Evolutionary conservation across 2,329 filamentous ascomycete genomes (phyloP).

Genomic region (Aspergillus pseudonomiae): DNA sequence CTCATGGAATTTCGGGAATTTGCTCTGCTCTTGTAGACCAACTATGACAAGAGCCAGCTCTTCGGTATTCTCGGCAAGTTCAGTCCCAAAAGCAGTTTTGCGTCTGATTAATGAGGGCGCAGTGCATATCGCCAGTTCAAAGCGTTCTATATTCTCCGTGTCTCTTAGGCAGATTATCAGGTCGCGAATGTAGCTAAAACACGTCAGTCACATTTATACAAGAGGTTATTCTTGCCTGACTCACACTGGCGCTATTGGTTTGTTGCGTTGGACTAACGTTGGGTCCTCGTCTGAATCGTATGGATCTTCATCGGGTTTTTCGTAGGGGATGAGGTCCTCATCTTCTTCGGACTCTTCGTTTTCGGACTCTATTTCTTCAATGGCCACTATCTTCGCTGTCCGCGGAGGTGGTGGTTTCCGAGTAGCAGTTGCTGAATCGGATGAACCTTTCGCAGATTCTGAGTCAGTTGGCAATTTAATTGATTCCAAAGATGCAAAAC

Average conservation of each 20-base stretch:
- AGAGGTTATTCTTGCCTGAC: constrained; percentile 22
- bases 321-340: constrained; percentile 72
- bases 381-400: constrained; percentile 51
- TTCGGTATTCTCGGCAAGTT: constrained; percentile 80
- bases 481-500: constrained; percentile 59
- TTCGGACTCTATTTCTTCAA: constrained; percentile 66
- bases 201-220: constrained; percentile 16
- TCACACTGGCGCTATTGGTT: constrained; percentile 76
- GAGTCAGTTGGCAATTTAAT: constrained; percentile 42
- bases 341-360: constrained; percentile 54
- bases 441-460: constrained; percentile 5
- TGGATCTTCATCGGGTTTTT: constrained; percentile 82
- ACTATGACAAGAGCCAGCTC: constrained; percentile 77
- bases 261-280: constrained; percentile 80
- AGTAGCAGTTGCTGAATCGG: neutral
- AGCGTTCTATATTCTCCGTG: constrained; percentile 79
- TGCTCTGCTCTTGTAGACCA: constrained; percentile 82
- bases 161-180: constrained; percentile 78
- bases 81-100: constrained; percentile 84
- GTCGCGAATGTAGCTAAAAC: constrained; percentile 73
- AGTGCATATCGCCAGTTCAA: constrained; percentile 75
- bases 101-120: constrained; percentile 81
- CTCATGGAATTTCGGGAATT: constrained; percentile 76
- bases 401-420: neutral
- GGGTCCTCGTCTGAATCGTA: constrained; percentile 95